Conservation (phyloP, 78 protist genomes). For the Reticulomyxa filosa region DNA sequence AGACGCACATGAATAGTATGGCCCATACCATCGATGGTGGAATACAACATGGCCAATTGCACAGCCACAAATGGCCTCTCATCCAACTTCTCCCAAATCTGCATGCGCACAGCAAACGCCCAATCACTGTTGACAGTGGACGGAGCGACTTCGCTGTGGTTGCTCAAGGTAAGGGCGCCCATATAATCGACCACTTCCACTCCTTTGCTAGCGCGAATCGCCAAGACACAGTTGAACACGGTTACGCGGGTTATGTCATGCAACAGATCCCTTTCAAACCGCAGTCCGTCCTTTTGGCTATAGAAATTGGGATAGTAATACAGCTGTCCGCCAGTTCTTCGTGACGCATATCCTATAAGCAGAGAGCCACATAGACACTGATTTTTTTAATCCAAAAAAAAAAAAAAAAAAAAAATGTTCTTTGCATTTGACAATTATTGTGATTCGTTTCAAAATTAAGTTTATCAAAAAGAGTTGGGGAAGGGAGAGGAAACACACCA, state of each 20-base stretch:
- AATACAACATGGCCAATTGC: no score
- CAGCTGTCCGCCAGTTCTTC: conserved; percentile 1
- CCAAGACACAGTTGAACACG: neutral
- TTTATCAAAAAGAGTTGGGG: neutral
- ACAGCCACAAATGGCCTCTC: no score
- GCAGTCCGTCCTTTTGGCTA: neutral
- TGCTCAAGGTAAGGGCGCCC: no score
- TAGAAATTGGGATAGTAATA: neutral
- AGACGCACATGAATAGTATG: no score
- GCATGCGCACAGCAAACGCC: no score
- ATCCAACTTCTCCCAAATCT: no score
- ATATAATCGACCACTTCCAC: no score
- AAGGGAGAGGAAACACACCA: neutral
- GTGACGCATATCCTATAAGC: neutral
- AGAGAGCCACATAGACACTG: neutral
- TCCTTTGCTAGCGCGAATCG: neutral
- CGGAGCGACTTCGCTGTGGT: no score
- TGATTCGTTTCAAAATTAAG: no score
- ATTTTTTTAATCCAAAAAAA: neutral
- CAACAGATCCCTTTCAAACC: neutral
- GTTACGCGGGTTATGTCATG: neutral
- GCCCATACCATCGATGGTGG: no score
- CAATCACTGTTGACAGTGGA: no score
- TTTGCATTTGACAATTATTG: neutral
- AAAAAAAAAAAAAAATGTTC: no score